phyloP scores from a whole-genome alignment of 805 yeast species.

The Diddensiella caesifluorescens region DNA sequence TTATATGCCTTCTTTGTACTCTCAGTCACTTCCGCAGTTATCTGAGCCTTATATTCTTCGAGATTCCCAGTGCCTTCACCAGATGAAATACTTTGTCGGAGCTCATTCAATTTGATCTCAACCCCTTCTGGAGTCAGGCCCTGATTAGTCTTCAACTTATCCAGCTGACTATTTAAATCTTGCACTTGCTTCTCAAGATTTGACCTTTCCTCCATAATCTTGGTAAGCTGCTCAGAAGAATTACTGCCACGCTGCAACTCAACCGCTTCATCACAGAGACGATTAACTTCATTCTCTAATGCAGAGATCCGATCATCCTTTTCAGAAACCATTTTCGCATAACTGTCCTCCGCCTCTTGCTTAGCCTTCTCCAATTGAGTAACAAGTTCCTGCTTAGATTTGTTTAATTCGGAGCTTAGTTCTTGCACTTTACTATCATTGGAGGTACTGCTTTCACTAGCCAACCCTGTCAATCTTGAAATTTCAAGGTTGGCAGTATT shows the following conservation, averaged over 20 bases:
- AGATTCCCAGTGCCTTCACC: constrained; percentile 13
- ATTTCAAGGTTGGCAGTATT: constrained; percentile 8
- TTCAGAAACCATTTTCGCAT: constrained; percentile 20
- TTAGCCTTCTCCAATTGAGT: constrained; percentile 25
- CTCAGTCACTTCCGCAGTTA: constrained; percentile 12
- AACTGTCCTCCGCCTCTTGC: constrained; percentile 16
- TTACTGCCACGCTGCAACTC: constrained; percentile 18
- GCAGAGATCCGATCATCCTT: constrained; percentile 28
- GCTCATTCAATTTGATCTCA: constrained; percentile 22
- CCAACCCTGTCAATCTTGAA: constrained; percentile 6
- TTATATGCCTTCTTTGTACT: constrained; percentile 9
- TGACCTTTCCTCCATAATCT: constrained; percentile 24
- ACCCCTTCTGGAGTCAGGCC: constrained; percentile 11
- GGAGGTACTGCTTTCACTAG: too few species aligned
- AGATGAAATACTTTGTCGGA: too few species aligned
- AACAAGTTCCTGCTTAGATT: too few species aligned
- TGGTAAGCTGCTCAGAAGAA: constrained; percentile 7
- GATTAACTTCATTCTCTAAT: constrained; percentile 30
- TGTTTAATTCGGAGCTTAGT: too few species aligned
- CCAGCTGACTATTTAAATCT: constrained; percentile 3
- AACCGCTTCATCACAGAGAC: constrained; percentile 25
- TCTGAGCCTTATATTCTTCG: constrained; percentile 17
- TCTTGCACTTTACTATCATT: too few species aligned
- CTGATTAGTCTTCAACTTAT: neutral
- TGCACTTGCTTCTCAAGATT: constrained; percentile 16